Evolutionary conservation across 495 filamentous ascomycete genomes (phyloP).

Genomic region (Bryoglossum gracile): DNA sequence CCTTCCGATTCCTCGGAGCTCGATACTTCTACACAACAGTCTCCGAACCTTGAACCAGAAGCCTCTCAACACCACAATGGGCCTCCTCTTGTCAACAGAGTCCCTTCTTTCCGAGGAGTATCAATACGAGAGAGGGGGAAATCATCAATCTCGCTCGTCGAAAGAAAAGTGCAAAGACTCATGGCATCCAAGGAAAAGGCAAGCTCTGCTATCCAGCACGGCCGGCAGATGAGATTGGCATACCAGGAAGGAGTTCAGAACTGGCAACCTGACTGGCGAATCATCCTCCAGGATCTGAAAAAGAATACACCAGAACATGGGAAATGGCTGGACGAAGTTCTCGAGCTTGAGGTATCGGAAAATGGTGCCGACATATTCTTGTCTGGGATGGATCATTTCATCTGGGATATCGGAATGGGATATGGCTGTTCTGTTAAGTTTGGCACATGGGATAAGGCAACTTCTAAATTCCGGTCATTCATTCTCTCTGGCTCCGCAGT

Average conservation of each 20-base stretch:
- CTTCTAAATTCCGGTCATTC: slow-evolving; percentile 1
- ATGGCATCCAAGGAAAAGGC: no score
- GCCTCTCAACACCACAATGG: no score
- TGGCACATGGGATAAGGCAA: not conserved
- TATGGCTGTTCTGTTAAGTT: slow-evolving; percentile 15
- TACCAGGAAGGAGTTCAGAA: not conserved
- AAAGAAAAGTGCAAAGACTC: no score
- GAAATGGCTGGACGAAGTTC: slow-evolving; percentile 8
- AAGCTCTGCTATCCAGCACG: no score
- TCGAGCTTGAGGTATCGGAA: slow-evolving; percentile 12
- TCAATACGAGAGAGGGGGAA: no score
- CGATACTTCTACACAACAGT: no score
- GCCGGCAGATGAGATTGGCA: not conserved
- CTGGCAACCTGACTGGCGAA: slow-evolving; percentile 16
- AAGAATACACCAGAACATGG: slow-evolving; percentile 9
- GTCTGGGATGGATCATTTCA: slow-evolving; percentile 10
- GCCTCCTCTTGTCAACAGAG: no score
- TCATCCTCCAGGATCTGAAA: slow-evolving; percentile 8
- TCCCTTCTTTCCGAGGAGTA: no score
- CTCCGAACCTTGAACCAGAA: no score
- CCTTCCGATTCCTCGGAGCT: no score
- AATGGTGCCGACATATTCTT: slow-evolving; percentile 1
- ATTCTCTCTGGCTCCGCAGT: slow-evolving; percentile 16
- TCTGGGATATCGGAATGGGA: slow-evolving; percentile 12
- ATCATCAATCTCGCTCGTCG: no score